Percentiles rank a stretch among this genome's conserved stretches.
Evolutionary conservation across 805 yeast species (phyloP).

Genomic region (Metschnikowia rubicola): DNA sequence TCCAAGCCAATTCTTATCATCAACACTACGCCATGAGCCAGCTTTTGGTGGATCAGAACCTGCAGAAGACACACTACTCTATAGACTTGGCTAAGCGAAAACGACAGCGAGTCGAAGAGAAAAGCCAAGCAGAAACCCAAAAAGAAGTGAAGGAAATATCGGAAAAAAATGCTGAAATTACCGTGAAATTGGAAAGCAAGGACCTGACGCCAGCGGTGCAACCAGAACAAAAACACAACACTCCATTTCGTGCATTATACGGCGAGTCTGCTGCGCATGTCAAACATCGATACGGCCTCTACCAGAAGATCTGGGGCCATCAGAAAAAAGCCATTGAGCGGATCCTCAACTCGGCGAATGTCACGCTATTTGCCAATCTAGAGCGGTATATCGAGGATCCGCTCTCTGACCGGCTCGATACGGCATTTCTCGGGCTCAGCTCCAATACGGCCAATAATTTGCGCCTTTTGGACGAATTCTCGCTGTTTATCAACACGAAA

Average conservation of each 20-base stretch:
- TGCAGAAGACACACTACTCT: constrained; percentile 36
- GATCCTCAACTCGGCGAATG: constrained; percentile 32
- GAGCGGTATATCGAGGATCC: constrained; percentile 21
- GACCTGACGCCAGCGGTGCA: background rate
- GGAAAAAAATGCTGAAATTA: no score
- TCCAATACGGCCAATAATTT: constrained; percentile 41
- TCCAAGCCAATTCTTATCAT: background rate
- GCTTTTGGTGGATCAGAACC: constrained; percentile 13
- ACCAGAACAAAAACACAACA: constrained; percentile 3
- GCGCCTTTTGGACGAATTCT: constrained; percentile 36
- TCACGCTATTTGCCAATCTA: constrained; percentile 27
- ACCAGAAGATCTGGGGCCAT: constrained; percentile 25
- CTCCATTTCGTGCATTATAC: constrained; percentile 24
- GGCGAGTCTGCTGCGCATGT: constrained; percentile 23
- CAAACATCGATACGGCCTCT: constrained; percentile 22
- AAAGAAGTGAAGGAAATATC: no score
- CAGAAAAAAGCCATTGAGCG: constrained; percentile 27
- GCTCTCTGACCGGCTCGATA: constrained; percentile 21
- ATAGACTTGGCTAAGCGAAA: constrained; percentile 10
- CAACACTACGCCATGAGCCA: background rate
- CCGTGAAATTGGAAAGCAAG: no score
- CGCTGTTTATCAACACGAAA: constrained; percentile 16
- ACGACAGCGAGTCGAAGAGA: background rate
- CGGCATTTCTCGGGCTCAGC: constrained; percentile 35
- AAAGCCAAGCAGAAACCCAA: no score